Evolutionary conservation across 352 stramenopile species (phyloP).

Genomic region (Pseudoperonospora humuli): DNA sequence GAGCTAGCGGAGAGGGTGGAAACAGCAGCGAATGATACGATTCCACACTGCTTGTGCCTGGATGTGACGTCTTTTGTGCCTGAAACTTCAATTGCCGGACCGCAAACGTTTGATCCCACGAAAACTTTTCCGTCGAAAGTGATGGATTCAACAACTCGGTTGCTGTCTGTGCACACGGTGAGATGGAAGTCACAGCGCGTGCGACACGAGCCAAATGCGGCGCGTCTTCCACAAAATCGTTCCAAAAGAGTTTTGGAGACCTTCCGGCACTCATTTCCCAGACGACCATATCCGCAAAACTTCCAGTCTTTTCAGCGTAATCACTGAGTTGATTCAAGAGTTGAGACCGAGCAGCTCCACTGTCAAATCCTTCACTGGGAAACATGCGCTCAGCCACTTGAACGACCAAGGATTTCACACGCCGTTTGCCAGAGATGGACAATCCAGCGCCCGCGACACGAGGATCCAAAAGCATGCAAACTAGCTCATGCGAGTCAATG

Average conservation of each 20-base stretch:
- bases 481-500: slow-evolving; percentile 33
- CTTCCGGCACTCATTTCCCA: slow-evolving; percentile 46
- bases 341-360: slow-evolving; percentile 6
- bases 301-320: slow-evolving; percentile 27
- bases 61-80: slow-evolving; percentile 1
- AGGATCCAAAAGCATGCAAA: slow-evolving; percentile 40
- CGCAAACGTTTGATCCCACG: slow-evolving; percentile 17
- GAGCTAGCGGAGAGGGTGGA: slow-evolving; percentile 1
- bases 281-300: slow-evolving; percentile 33
- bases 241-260: slow-evolving; percentile 36
- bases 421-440: slow-evolving; percentile 31
- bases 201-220: slow-evolving; percentile 33
- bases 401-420: slow-evolving; percentile 39
- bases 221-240: slow-evolving; percentile 39
- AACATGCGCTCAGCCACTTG: slow-evolving; percentile 26
- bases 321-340: slow-evolving; percentile 34
- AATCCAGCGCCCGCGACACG: slow-evolving; percentile 33
- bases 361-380: slow-evolving; percentile 11
- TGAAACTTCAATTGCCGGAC: slow-evolving; percentile 29
- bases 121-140: neutral
- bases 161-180: slow-evolving; percentile 12
- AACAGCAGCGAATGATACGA: slow-evolving; percentile 17
- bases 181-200: slow-evolving; percentile 22
- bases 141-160: slow-evolving; percentile 2
- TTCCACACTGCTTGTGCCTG: neutral